Conservation (phyloP, 139 green algal species). For the Tetraselmis striata region DNA sequence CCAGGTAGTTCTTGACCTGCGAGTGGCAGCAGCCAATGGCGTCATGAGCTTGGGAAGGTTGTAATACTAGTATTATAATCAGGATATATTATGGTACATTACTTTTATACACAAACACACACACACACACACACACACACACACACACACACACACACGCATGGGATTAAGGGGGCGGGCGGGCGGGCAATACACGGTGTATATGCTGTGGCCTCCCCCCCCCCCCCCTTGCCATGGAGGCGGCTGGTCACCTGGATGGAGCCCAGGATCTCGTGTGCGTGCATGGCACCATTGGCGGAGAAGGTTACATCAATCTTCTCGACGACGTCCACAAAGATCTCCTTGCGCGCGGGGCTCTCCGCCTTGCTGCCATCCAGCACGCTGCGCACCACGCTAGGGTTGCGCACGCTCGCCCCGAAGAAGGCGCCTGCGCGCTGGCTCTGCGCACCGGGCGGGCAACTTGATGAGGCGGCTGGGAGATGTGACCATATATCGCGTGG, state of each 20-base stretch:
- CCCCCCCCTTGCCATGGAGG: neutral
- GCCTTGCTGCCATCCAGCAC: neutral
- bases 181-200: neutral
- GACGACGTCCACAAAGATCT: conserved; percentile 99
- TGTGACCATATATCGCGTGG: neutral
- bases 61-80: too few relatives aligned
- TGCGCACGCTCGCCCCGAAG: conserved; percentile 13
- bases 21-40: neutral
- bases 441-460: neutral
- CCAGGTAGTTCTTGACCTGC: conserved; percentile 78
- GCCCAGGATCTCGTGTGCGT: conserved; percentile 78
- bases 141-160: too few relatives aligned
- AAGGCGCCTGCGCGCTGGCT: neutral
- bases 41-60: too few relatives aligned
- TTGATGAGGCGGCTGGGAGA: neutral
- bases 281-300: conserved; percentile 70
- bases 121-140: too few relatives aligned
- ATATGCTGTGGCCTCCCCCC: neutral
- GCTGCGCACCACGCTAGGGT: neutral
- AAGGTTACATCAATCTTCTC: conserved; percentile 91
- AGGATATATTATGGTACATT: too few relatives aligned
- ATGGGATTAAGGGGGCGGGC: neutral
- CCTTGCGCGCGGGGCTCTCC: conserved; percentile 40
- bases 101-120: too few relatives aligned
- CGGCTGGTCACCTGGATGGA: conserved; percentile 62